Evolutionary conservation across 2,329 filamentous ascomycete species (phyloP), one percentile per base, ranked within the genome.

Genomic region (Clonostachys rosea): DNA sequence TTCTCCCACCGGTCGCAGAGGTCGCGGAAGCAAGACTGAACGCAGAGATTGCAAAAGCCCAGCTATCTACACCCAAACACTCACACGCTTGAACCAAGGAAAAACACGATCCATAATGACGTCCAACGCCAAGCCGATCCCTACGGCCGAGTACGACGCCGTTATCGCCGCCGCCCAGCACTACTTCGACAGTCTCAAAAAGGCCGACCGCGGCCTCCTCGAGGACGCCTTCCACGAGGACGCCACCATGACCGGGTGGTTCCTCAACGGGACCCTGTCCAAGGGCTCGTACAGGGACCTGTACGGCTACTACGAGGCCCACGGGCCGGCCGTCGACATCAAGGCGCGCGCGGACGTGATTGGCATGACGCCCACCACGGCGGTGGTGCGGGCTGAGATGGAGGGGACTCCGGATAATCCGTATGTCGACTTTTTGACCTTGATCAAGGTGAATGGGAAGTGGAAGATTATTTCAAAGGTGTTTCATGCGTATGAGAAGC

Each of bases 381-480:
- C 51, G 5, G 46, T 54, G 9, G 52, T 53, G 14, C 45, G 43
- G 40, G 46, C 53, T 3, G 49, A 52, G 20, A 52, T 53, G 52
- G 49, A 49, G 20, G 50, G 49, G 5, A 46, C 52, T 1, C 42
- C 40, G 0, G 52, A 46, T 2, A 20, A 17, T 2, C 46, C 36
- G 12, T 53, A 53, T 33, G 48, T 44, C 5, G 52, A 54, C n/a
- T 53, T 49, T 37, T 46, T 44, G 35, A 51, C 52, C 5, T 34
- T 54, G 49, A 46, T 54, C 17, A 30, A 30, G 24, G 24, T 30
- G 24, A 8, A 30, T 30, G 24, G 24, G 24, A 10, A 10, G 24
- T 30, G 24, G 24, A 30, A 30, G 24, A 30, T 30, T 30, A 30
- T 30, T 9, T 30, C 24, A 3, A 30, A 30, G 24, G 24, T 30